Percentiles rank a stretch among this genome's conserved stretches.
These are phyloP conservation scores for Kodamaea arcana DNA, from an alignment of 1,139 yeast genomes.

Conservation along the genomic window DNA sequence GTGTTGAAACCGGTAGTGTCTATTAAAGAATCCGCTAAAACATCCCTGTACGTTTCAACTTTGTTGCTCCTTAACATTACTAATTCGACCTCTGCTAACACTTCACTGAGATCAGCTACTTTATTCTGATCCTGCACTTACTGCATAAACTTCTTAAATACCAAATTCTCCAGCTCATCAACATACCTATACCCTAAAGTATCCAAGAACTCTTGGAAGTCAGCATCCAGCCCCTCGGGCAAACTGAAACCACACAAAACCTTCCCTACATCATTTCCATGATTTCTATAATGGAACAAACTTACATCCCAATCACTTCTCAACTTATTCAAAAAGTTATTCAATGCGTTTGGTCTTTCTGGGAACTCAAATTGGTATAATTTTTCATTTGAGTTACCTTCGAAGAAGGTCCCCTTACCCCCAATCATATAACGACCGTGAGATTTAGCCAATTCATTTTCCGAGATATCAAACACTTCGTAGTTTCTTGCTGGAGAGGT, in stretches of 20 bases:
- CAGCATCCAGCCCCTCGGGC: slow-evolving; percentile 65
- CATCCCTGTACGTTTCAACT: background rate
- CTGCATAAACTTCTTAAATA: slow-evolving; percentile 67
- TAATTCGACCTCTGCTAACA: no score
- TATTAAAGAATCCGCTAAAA: background rate
- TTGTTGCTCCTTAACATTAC: no score
- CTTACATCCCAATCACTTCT: slow-evolving; percentile 87
- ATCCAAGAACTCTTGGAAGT: slow-evolving; percentile 63
- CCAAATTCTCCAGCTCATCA: slow-evolving; percentile 83
- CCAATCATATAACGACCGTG: slow-evolving; percentile 93
- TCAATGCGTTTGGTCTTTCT: slow-evolving; percentile 92
- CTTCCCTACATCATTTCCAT: slow-evolving; percentile 92
- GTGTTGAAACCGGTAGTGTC: no score
- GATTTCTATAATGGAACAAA: slow-evolving; percentile 92
- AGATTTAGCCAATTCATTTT: slow-evolving; percentile 89
- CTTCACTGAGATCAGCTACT: no score
- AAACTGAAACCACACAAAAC: slow-evolving; percentile 86
- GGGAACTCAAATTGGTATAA: slow-evolving; percentile 90
- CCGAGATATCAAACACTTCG: slow-evolving; percentile 78
- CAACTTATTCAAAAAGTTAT: slow-evolving; percentile 68
- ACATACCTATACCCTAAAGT: slow-evolving; percentile 70
- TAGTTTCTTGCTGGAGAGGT: slow-evolving; percentile 41
- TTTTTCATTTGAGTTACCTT: slow-evolving; percentile 61
- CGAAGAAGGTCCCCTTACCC: slow-evolving; percentile 33
- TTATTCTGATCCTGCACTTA: no score